A percentile compares a stretch with the other conserved stretches of the same genome.
phyloP scores from a whole-genome alignment of 768 basidiomycete species.

The Vararia minispora region DNA sequence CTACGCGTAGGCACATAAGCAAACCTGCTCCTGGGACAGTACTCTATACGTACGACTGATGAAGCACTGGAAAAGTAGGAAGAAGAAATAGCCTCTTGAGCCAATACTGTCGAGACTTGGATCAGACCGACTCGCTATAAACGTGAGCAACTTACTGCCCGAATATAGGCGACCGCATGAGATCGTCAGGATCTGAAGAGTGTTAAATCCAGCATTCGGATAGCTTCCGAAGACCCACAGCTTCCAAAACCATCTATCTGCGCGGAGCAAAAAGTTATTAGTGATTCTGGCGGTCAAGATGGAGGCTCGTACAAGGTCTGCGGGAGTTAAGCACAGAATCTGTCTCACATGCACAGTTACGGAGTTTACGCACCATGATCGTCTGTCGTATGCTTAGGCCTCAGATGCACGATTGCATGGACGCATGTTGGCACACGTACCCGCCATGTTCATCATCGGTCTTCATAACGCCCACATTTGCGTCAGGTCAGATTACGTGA shows the following conservation, averaged over 20 bases:
- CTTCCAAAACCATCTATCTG: slow-evolving; percentile 80
- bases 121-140: background rate
- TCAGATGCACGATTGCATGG: background rate
- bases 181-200: slow-evolving; percentile 63
- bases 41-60: slow-evolving; percentile 45
- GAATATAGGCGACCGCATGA: slow-evolving; percentile 67
- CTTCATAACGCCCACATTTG: slow-evolving; percentile 24
- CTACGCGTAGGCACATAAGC: slow-evolving; percentile 23
- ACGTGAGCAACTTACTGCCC: slow-evolving; percentile 33
- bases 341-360: background rate
- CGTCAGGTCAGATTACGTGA: background rate
- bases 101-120: slow-evolving; percentile 48
- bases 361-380: slow-evolving; percentile 54
- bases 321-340: slow-evolving; percentile 3
- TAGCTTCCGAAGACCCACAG: slow-evolving; percentile 37
- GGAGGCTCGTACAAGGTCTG: slow-evolving; percentile 35
- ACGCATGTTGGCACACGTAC: too few relatives aligned
- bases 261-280: too few relatives aligned
- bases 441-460: slow-evolving; percentile 83
- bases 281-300: background rate
- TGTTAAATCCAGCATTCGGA: background rate
- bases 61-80: slow-evolving; percentile 89
- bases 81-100: slow-evolving; percentile 81
- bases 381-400: slow-evolving; percentile 31
- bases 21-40: slow-evolving; percentile 10